These are phyloP conservation scores for Stagonosporopsis chrysanthemi DNA, from an alignment of 2,329 filamentous ascomycete species.

Conservation along the genomic window DNA sequence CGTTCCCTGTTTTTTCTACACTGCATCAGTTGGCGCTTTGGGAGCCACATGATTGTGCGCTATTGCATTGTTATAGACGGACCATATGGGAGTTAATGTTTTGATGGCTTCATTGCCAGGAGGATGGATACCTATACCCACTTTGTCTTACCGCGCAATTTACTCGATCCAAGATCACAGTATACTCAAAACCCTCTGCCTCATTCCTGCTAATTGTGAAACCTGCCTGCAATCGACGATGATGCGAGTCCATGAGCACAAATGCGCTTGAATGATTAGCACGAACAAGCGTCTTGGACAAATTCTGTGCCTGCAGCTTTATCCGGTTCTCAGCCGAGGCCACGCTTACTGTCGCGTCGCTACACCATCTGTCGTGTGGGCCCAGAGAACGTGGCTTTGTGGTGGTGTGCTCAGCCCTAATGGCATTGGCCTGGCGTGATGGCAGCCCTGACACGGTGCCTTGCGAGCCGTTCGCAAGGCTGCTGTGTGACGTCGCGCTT, in stretches of 20 bases:
- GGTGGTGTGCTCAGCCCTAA: constrained; percentile 17
- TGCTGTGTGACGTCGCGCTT: constrained; percentile 19
- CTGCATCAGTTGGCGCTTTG: constrained; percentile 46
- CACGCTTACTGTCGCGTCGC: constrained; percentile 14
- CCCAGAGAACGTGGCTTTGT: constrained; percentile 12
- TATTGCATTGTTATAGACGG: constrained; percentile 27
- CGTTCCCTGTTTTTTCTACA: constrained; percentile 31
- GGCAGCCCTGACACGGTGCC: constrained; percentile 11
- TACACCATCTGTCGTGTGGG: constrained; percentile 9
- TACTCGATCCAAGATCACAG: constrained; percentile 17
- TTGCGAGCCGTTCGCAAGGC: constrained; percentile 17
- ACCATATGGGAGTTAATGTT: constrained; percentile 32
- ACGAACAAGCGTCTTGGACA: constrained; percentile 7
- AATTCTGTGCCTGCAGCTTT: constrained; percentile 16
- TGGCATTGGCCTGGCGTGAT: constrained; percentile 18
- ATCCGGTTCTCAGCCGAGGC: constrained; percentile 16
- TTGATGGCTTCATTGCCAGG: constrained; percentile 30
- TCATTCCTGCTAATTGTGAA: constrained; percentile 10
- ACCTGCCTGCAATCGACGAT: constrained; percentile 2
- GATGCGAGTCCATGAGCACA: constrained; percentile 5
- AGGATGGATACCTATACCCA: constrained; percentile 33
- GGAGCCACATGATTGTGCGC: constrained; percentile 23
- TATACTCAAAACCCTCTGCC: constrained; percentile 4
- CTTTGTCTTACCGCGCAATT: constrained; percentile 22
- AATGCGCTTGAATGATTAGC: background rate